phyloP scores from a whole-genome alignment of 371 early-diverging fungal genomes.

The Syncephalis plumigaleata region DNA sequence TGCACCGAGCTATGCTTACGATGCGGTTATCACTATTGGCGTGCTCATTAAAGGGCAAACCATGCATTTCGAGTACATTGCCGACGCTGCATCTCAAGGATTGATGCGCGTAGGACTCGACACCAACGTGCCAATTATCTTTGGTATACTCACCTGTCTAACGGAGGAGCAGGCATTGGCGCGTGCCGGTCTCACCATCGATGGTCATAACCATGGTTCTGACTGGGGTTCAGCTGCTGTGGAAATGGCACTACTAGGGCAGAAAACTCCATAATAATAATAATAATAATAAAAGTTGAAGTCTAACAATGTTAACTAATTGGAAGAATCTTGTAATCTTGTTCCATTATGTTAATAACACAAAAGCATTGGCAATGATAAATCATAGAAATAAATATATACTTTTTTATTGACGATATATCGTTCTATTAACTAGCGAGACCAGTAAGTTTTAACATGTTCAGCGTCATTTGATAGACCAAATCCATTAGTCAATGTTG shows the following conservation, averaged over 20 bases:
- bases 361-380: too few relatives aligned
- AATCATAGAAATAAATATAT: too few relatives aligned
- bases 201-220: constrained; percentile 78
- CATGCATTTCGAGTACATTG: constrained; percentile 96
- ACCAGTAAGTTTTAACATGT: too few relatives aligned
- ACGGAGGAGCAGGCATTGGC: constrained; percentile 82
- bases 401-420: too few relatives aligned
- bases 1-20: constrained; percentile 24
- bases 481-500: too few relatives aligned
- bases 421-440: too few relatives aligned
- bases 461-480: too few relatives aligned
- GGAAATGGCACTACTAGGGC: constrained; percentile 67
- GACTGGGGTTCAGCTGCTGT: constrained; percentile 97
- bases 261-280: too few relatives aligned
- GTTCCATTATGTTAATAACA: too few relatives aligned
- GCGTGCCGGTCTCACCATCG: constrained; percentile 45
- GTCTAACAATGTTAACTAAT: too few relatives aligned
- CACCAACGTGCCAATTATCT: constrained; percentile 73
- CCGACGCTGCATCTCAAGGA: constrained; percentile 77
- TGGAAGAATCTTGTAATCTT: too few relatives aligned
- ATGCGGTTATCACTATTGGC: constrained; percentile 88
- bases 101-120: constrained; percentile 86
- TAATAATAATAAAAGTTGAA: too few relatives aligned
- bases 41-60: constrained; percentile 94
- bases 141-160: constrained; percentile 91